Conservation (phyloP, 345 rosid species). For the Rhodamnia rubescens region DNA sequence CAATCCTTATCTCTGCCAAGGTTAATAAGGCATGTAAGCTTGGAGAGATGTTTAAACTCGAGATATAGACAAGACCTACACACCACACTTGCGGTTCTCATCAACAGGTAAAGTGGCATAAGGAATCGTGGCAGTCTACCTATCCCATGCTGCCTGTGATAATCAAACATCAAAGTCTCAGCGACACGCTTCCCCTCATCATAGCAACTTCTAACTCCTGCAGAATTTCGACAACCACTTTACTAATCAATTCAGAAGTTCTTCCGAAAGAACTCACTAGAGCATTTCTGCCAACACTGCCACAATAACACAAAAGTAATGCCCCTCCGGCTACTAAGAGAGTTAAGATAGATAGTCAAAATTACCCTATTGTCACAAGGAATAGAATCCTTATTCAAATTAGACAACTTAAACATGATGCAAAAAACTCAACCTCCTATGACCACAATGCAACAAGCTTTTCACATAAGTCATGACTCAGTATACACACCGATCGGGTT, state of each 20-base stretch:
- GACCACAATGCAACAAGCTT: not conserved
- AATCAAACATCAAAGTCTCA: constrained; percentile 84
- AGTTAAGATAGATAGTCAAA: not conserved
- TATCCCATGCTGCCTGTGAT: constrained; percentile 86
- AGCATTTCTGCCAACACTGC: not conserved
- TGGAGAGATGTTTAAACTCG: not conserved
- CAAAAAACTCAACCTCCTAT: not conserved
- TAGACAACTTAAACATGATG: not conserved
- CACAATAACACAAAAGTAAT: not conserved
- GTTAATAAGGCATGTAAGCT: not conserved
- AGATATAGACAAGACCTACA: not conserved
- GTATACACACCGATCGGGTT: constrained; percentile 66
- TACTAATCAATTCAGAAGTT: not conserved
- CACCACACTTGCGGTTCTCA: not conserved
- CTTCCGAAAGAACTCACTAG: not conserved
- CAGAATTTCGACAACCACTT: not conserved
- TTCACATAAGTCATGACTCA: not conserved
- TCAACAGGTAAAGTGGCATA: not conserved
- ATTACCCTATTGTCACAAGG: not conserved
- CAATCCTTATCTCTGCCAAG: constrained; percentile 58
- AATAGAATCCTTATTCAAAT: not conserved
- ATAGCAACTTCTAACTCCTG: constrained; percentile 88
- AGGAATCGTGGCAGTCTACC: constrained; percentile 22
- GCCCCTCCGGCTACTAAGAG: not conserved
- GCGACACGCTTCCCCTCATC: constrained; percentile 93